Base-by-base conservation (phyloP, 2,329 filamentous ascomycete species). In the Ophiocordyceps camponoti-rufipedis region DNA sequence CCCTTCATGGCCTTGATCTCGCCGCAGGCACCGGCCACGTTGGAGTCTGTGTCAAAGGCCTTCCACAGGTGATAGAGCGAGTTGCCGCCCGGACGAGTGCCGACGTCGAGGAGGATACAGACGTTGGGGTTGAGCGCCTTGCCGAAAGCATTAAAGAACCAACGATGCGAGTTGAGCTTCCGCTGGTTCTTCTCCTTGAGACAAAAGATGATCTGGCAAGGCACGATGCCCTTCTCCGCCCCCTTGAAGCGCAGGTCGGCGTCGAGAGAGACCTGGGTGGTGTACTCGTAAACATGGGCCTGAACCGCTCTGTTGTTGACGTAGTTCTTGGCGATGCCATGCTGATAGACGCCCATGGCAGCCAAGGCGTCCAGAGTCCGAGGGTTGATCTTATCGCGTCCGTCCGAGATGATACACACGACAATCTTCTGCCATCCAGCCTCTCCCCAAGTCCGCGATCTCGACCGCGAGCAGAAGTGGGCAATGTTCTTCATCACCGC, bases 41-140 rank as follows among this genome's bases (percentile, higher is more conserved):
- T 96, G 6, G 91, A 96, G 64, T 98, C 89, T 18, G 84, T 91
- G 59, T 98, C 91, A 55, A 98, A 98, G 0, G 91, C 89, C 62
- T 98, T 98, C 91, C 91, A 98, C 4, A 98, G 69, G 62, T 98
- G 87, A 56, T 98, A 98, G n/a, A 98, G 71, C 3, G 89, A 89
- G 47, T 82, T 95, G 41, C 78, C 71, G 1, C 86, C 85, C 0
- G 91, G 91, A 48, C 86, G 85, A 0, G 91, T 98, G 46, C 93
- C 93, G 11, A 98, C 93, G 61, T 98, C 91, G 13, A 98, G 80
- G 50, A 98, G 66, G 59, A 98, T 94, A 62, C 91, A 98, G 32
- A 98, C 84, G 52, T 98, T 98, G 0, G 91, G 91, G 53, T 89
- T 94, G 23, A 98, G 71, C 0, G 89, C 83, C 51, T 82, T 80